phyloP scores from a whole-genome alignment of 257 asterid genomes.

The Lycium barbarum region DNA sequence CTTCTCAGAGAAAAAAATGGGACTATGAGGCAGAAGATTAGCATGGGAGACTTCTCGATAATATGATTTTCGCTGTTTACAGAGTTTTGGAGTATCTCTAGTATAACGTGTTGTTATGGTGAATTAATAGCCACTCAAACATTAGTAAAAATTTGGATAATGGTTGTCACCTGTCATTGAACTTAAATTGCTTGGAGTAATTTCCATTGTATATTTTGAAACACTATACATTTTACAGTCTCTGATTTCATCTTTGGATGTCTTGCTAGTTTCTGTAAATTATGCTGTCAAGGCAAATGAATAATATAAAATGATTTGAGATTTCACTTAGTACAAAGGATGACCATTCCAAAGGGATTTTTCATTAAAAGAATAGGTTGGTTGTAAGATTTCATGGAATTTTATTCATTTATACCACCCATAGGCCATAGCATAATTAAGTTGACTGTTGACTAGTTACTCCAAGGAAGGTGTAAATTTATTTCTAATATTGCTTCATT shows the following conservation, averaged over 20 bases:
- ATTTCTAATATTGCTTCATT: not conserved
- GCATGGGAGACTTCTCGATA: not conserved
- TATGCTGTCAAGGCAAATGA: conserved; percentile 19
- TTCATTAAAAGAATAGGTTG: conserved; percentile 5
- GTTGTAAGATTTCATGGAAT: not conserved
- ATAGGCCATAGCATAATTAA: not conserved
- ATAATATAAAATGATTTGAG: not conserved
- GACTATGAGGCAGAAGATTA: conserved; percentile 1
- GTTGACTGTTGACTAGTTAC: not conserved
- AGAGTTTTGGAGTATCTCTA: not conserved
- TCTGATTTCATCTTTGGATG: not conserved
- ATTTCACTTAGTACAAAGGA: not conserved
- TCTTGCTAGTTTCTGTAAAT: conserved; percentile 16
- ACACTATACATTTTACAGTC: not conserved
- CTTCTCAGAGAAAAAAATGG: conserved; percentile 3
- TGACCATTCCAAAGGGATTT: not conserved
- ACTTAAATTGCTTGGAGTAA: conserved; percentile 12
- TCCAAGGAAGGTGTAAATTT: not conserved
- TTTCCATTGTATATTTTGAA: not conserved
- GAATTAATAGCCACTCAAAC: conserved; percentile 16
- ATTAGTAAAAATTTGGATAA: conserved; percentile 20
- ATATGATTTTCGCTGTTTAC: not conserved
- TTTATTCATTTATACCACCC: not conserved
- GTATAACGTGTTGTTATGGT: not conserved
- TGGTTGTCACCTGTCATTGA: not conserved